phyloP scores from a whole-genome alignment of 2,329 filamentous ascomycete species.

The Phyllosticta capitalensis region DNA sequence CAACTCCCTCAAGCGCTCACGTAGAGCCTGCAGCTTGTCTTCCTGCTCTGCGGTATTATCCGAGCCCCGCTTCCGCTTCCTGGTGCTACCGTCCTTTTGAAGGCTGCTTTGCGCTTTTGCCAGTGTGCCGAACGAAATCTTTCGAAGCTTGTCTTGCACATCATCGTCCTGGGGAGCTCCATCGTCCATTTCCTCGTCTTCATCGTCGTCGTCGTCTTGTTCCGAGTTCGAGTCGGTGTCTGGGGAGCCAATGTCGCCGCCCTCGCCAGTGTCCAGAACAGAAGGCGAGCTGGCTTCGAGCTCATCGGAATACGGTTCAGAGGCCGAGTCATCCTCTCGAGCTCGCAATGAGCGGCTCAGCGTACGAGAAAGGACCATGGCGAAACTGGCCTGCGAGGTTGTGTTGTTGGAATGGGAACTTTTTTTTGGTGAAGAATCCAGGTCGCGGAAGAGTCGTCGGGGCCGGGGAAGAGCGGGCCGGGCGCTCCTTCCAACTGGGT shows the following conservation, averaged over 20 bases:
- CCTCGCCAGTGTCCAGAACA: slow-evolving; percentile 29
- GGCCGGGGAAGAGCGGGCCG: neutral
- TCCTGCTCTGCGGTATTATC: slow-evolving; percentile 30
- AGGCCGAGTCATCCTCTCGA: slow-evolving; percentile 25
- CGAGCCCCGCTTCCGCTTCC: slow-evolving; percentile 35
- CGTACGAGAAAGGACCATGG: slow-evolving; percentile 27
- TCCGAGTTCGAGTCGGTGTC: slow-evolving; percentile 27
- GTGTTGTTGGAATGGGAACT: neutral
- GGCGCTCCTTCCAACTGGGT: neutral
- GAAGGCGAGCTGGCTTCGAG: slow-evolving; percentile 31
- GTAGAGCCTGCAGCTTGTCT: slow-evolving; percentile 37
- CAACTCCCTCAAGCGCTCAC: slow-evolving; percentile 35
- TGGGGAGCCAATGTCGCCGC: slow-evolving; percentile 20
- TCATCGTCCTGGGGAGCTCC: slow-evolving; percentile 21
- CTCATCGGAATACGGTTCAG: slow-evolving; percentile 30
- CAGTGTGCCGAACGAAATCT: slow-evolving; percentile 80
- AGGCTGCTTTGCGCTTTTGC: slow-evolving; percentile 74
- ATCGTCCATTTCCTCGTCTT: slow-evolving; percentile 18
- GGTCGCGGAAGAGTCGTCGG: neutral
- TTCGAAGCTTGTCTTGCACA: slow-evolving; percentile 39
- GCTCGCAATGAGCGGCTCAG: slow-evolving; percentile 28
- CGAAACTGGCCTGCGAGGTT: neutral
- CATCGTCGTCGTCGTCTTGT: slow-evolving; percentile 19
- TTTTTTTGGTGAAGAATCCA: slow-evolving; percentile 1
- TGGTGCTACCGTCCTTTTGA: slow-evolving; percentile 18